Base-by-base conservation (phyloP, 148 eudicot species). In the Rhododendron henanense region DNA sequence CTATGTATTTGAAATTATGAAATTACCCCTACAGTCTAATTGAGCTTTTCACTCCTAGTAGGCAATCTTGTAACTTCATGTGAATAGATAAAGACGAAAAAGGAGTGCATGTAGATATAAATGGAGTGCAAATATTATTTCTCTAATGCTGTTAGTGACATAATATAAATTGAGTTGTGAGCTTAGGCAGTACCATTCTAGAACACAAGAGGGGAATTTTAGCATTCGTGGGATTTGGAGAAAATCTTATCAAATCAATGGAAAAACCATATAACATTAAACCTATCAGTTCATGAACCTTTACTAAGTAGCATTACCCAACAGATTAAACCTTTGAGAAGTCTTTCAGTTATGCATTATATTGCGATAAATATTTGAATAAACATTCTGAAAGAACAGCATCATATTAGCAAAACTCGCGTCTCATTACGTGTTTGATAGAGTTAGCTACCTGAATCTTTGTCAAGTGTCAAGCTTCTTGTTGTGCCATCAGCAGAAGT, bases 401-500 rank as follows among this genome's bases (percentile, higher is more conserved):
- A 19, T 5, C 21, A 57, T 16, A 71, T 71, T 31, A 71, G 76
- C 35, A 19, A 75, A 77, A 0, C 44, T 78, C n/a, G 53, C 10
- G 31, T 7, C 4, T 7, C 4, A 41, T 9, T 78, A 18, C 18
- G 13, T 63, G 13, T 15, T 79, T 45, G 33, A n/a, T 16, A 37
- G 23, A 63, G 50, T 67, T 67, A 18, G 2, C 4, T 63, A 94
- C 98, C 98, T 90, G 98, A 94, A 51, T 94, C 90, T 83, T 86
- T 87, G 79, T 94, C 96, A 41, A 96, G 95, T 75, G 37, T 87
- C 87, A 96, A 85, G 87, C 88, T 93, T 89, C 95, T 91, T 63
- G 85, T 39, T 87, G 28, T 84, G 84, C 98, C 98, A 89, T 94
- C 98, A 25, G 78, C 86, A 47, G 98, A 96, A 85, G 98, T 96